Conservation (phyloP, 495 filamentous ascomycete genomes). For the Lentithecium fluviatile region DNA sequence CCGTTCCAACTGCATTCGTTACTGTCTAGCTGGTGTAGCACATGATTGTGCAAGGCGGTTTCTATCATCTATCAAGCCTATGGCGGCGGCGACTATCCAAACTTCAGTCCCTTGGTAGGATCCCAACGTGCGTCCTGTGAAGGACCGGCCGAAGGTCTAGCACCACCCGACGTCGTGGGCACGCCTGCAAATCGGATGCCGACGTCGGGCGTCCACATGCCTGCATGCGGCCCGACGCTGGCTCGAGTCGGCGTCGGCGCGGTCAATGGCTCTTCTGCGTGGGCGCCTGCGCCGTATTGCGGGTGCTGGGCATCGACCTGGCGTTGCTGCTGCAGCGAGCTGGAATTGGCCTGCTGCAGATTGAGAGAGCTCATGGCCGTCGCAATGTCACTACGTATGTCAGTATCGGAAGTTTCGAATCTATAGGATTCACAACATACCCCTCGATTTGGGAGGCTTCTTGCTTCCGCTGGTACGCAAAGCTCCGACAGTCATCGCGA, state of each 20-base stretch:
- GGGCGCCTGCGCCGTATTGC: conserved; percentile 29
- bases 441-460: conserved; percentile 78
- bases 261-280: conserved; percentile 31
- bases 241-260: conserved; percentile 40
- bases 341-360: conserved; percentile 49
- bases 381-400: conserved; percentile 56
- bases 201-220: conserved; percentile 75
- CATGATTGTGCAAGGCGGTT: neutral
- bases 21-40: neutral
- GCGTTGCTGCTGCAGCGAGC: conserved; percentile 41
- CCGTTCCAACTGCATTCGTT: neutral
- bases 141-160: conserved; percentile 20
- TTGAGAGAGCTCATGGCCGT: conserved; percentile 63
- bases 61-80: neutral
- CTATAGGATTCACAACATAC: conserved; percentile 44
- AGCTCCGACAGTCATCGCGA: conserved; percentile 72
- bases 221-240: conserved; percentile 30
- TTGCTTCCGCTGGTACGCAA: conserved; percentile 73
- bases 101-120: conserved; percentile 36
- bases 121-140: conserved; percentile 38
- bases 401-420: conserved; percentile 15
- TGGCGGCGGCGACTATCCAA: conserved; percentile 22
- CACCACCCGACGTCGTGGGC: conserved; percentile 15
- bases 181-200: conserved; percentile 67
- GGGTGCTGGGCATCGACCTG: conserved; percentile 37